A percentile compares a stretch with the other conserved stretches of the same genome.
These are phyloP conservation scores for Phytophthora lateralis DNA, from an alignment of 352 stramenopile genomes.

Conservation along the genomic window DNA sequence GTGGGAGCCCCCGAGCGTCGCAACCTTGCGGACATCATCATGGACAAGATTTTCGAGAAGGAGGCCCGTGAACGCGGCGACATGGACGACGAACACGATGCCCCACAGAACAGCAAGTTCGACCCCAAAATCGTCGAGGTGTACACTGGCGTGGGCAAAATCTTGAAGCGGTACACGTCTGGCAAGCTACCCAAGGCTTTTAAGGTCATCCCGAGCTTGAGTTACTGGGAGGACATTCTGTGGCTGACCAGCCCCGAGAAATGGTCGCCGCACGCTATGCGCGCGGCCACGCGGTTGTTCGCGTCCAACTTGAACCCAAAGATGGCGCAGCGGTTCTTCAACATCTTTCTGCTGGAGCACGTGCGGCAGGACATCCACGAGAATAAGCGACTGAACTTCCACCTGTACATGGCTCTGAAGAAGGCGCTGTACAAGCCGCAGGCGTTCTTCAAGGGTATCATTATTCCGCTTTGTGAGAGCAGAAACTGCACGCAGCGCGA, in stretches of 20 bases:
- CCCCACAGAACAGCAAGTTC: slow-evolving; percentile 62
- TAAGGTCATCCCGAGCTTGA: slow-evolving; percentile 99
- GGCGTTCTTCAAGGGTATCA: slow-evolving; percentile 99
- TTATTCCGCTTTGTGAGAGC: slow-evolving; percentile 96
- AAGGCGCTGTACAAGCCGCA: slow-evolving; percentile 99
- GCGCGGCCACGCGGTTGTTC: slow-evolving; percentile 97
- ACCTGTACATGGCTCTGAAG: slow-evolving; percentile 99
- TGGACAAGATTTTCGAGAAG: slow-evolving; percentile 99
- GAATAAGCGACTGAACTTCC: slow-evolving; percentile 99
- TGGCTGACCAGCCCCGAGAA: slow-evolving; percentile 97
- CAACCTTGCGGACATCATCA: slow-evolving; percentile 99
- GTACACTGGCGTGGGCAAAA: slow-evolving; percentile 98
- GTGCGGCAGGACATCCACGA: slow-evolving; percentile 96
- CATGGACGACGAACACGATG: slow-evolving; percentile 62
- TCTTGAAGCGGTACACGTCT: slow-evolving; percentile 96
- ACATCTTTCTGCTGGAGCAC: slow-evolving; percentile 97
- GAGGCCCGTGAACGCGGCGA: slow-evolving; percentile 86
- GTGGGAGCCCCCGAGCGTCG: slow-evolving; percentile 82
- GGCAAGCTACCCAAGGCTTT: slow-evolving; percentile 99
- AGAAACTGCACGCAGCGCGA: slow-evolving; percentile 97
- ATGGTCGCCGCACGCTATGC: slow-evolving; percentile 99
- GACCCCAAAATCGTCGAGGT: slow-evolving; percentile 98
- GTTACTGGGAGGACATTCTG: slow-evolving; percentile 98
- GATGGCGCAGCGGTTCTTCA: slow-evolving; percentile 99
- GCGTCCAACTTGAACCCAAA: slow-evolving; percentile 99